Evolutionary conservation across 2,329 filamentous ascomycete genomes (phyloP), one percentile per base, ranked within the genome.

Genomic region (Xylaria sp.): DNA sequence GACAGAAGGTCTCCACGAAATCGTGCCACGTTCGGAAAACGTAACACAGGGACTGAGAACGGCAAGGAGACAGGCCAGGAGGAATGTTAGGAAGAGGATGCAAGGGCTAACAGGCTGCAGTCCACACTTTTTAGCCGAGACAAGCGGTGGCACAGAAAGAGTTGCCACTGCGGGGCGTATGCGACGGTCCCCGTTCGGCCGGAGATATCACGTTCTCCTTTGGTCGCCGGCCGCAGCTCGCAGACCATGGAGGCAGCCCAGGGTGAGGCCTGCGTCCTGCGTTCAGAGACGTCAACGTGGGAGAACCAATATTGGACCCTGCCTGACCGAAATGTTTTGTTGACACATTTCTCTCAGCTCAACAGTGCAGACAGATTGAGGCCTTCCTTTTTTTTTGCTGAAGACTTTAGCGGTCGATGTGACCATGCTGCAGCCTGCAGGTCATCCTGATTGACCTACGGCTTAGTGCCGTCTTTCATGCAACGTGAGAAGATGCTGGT

Each of bases 11-110:
- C 53, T 59, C 58, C 55, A 30, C 52, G 44, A 52, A 49, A 51
- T 58, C 49, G 49, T 58, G 59, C 62, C 62, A 7, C 44, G 59
- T 62, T 46, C 10, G 58, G 60, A 63, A 58, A 57, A 53, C 55
- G 55, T 54, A 9, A 16, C 5, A 3, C 13, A 58, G 7, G 30
- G 13, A 35, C 18, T 30, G 37, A 35, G n/a, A 52, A 54, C 48
- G 61, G 59, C 11, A 46, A 60, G 57, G 63, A 61, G 55, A 56
- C 48, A 63, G 39, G 34, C 30, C 37, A 60, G 23, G 49, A 35
- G 49, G 23, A 35, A 13, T 18, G 13, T 11, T 30, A 44, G 46
- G 58, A 59, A 39, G 50, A 64, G 58, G 55, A 56, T 53, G 60
- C 49, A 34, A 55, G 57, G 44, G 59, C 60, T 63, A 57, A 30